These are phyloP conservation scores for Coemansia sp. DNA, from an alignment of 192 early-diverging fungal genomes.

Conservation along the genomic window DNA sequence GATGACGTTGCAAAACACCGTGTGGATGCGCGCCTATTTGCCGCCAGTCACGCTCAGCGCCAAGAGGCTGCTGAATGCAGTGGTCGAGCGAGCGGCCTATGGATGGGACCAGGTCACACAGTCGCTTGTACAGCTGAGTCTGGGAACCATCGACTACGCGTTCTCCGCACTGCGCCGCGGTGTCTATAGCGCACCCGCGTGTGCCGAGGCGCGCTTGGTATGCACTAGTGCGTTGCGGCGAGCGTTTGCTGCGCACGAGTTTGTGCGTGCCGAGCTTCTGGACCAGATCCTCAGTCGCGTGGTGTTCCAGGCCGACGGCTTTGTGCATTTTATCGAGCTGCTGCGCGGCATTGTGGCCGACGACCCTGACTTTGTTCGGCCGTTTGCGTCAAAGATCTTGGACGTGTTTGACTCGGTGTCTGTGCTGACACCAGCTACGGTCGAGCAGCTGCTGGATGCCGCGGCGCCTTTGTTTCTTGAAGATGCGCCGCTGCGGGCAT, in stretches of 20 bases:
- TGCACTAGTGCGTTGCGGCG: constrained; percentile 19
- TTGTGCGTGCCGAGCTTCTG: constrained; percentile 66
- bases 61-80: constrained; percentile 9
- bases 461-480: constrained; percentile 53
- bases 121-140: constrained; percentile 35
- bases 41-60: neutral
- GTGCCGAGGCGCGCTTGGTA: constrained; percentile 5
- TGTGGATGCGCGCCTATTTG: constrained; percentile 17
- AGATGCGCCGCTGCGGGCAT: constrained; percentile 56
- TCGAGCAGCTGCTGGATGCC: constrained; percentile 55
- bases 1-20: constrained; percentile 1
- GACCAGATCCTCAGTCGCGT: constrained; percentile 56
- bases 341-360: constrained; percentile 20
- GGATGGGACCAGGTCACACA: constrained; percentile 52
- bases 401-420: constrained; percentile 66
- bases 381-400: constrained; percentile 49
- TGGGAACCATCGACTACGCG: constrained; percentile 21
- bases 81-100: constrained; percentile 20
- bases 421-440: constrained; percentile 50
- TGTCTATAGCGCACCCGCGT: constrained; percentile 13
- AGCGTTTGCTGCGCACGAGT: constrained; percentile 55
- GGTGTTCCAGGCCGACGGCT: constrained; percentile 21
- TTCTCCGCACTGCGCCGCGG: constrained; percentile 9
- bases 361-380: constrained; percentile 21
- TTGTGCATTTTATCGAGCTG: constrained; percentile 14